These are phyloP conservation scores for Discostella pseudostelligera DNA, from an alignment of 108 stramenopile species.

Conservation along the genomic window DNA sequence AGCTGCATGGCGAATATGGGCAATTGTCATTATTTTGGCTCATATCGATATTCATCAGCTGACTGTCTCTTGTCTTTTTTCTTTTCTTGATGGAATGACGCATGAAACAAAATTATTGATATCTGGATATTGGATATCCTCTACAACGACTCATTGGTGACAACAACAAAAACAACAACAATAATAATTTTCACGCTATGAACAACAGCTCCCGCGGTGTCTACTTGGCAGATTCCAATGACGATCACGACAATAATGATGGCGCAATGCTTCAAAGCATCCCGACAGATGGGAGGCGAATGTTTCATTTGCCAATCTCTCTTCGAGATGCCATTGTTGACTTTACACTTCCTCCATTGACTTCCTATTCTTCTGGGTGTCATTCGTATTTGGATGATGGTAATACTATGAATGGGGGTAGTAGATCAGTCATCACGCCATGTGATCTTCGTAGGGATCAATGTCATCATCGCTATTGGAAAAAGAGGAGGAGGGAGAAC, in stretches of 20 bases:
- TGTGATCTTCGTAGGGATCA: background rate
- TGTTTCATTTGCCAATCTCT: conserved; percentile 32
- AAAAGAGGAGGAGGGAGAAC: too few species aligned
- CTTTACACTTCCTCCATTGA: background rate
- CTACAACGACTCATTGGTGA: too few species aligned
- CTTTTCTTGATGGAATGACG: too few species aligned
- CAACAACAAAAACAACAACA: too few species aligned
- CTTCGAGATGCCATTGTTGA: background rate
- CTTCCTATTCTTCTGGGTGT: background rate
- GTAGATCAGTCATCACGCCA: background rate
- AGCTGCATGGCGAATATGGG: too few species aligned
- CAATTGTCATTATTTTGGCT: too few species aligned
- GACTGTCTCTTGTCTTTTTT: too few species aligned
- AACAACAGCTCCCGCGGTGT: conserved; percentile 19
- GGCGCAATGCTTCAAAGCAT: conserved; percentile 13
- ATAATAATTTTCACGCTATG: background rate
- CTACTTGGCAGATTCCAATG: conserved; percentile 1
- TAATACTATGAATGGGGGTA: background rate
- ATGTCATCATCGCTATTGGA: background rate
- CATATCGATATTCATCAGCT: too few species aligned
- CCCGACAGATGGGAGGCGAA: conserved; percentile 21
- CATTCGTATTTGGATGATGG: background rate
- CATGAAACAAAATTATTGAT: too few species aligned
- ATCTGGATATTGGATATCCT: too few species aligned
- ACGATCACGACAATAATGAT: background rate